Evolutionary conservation across 306 rosid genomes (phyloP).

Genomic region (Begonia peltatifolia): DNA sequence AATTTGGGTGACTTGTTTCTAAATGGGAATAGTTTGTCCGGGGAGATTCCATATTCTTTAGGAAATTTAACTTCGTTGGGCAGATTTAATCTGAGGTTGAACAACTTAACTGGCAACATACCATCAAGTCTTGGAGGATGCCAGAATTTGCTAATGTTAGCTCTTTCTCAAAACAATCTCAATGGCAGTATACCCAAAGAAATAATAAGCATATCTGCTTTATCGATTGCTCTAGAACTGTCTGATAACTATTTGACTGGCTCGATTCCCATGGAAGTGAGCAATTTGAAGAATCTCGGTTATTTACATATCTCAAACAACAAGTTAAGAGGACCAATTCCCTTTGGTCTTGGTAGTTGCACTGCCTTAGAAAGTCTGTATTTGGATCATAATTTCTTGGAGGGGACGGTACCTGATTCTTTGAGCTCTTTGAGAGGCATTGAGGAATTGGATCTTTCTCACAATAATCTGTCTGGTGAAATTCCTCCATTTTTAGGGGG

Average conservation of each 20-base stretch:
- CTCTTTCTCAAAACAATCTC: constrained; percentile 9
- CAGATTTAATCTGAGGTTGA: background rate
- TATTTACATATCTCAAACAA: constrained; percentile 13
- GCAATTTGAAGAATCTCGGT: constrained; percentile 1
- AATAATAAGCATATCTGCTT: constrained; percentile 7
- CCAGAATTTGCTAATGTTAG: background rate
- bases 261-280: constrained; percentile 11
- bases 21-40: background rate
- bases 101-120: constrained; percentile 11
- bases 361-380: constrained; percentile 1
- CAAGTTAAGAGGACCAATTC: constrained; percentile 11
- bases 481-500: constrained; percentile 7
- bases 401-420: constrained; percentile 10
- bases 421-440: constrained; percentile 11
- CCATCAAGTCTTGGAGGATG: constrained; percentile 7
- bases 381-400: constrained; percentile 10
- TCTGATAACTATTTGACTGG: constrained; percentile 15
- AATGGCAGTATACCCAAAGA: constrained; percentile 13
- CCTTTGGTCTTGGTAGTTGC: constrained; percentile 8
- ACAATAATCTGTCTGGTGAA: constrained; percentile 10
- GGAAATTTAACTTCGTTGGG: constrained; percentile 8
- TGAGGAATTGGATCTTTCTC: constrained; percentile 10
- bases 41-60: constrained; percentile 15
- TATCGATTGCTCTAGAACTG: constrained; percentile 4
- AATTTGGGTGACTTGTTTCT: background rate